Conservation (phyloP, 2,329 filamentous ascomycete species). For the Didymella segeticola region DNA sequence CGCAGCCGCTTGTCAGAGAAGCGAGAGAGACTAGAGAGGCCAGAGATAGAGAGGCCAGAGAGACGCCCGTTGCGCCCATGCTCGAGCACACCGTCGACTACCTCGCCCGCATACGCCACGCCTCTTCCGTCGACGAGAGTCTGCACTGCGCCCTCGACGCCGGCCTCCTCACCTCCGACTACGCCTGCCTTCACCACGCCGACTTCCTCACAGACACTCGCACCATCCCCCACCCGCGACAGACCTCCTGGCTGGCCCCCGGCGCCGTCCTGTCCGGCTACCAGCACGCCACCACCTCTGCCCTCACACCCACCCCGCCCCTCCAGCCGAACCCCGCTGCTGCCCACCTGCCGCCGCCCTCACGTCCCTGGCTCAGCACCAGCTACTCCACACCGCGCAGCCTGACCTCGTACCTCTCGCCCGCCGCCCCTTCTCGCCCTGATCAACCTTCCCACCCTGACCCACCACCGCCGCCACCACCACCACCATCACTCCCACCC, state of each 20-base stretch:
- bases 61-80: conserved; percentile 46
- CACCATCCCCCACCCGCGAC: conserved; percentile 57
- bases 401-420: conserved; percentile 23
- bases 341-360: conserved; percentile 34
- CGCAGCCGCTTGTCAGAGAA: too few species aligned
- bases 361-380: conserved; percentile 50
- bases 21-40: too few species aligned
- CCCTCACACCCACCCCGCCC: conserved; percentile 35
- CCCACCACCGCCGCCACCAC: background rate
- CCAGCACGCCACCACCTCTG: conserved; percentile 61
- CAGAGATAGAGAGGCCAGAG: too few species aligned
- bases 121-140: conserved; percentile 61
- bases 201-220: conserved; percentile 66
- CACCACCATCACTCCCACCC: background rate
- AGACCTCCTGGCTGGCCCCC: conserved; percentile 67
- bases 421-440: conserved; percentile 21
- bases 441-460: too few species aligned
- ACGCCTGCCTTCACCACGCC: conserved; percentile 53
- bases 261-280: conserved; percentile 67
- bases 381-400: conserved; percentile 38
- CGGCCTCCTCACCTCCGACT: conserved; percentile 62
- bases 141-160: conserved; percentile 60
- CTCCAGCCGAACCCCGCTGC: background rate
- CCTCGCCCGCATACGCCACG: conserved; percentile 64
- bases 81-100: conserved; percentile 68